A percentile compares a stretch with the other conserved stretches of the same genome.
phyloP scores from a whole-genome alignment of 208 protist genomes.

The Trypanosoma scelopori region DNA sequence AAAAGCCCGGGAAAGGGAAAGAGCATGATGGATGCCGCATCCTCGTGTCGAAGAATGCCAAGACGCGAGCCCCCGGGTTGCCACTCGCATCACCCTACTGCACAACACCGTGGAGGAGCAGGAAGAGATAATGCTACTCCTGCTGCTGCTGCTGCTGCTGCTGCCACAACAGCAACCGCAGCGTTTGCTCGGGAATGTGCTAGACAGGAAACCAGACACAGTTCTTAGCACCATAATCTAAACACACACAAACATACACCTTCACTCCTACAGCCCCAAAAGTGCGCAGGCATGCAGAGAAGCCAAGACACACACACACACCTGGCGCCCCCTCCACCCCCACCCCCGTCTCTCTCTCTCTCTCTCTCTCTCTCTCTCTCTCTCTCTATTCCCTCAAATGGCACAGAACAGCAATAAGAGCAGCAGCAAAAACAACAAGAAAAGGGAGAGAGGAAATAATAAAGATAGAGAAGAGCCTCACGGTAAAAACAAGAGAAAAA shows the following conservation, averaged over 20 bases:
- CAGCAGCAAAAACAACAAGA: constrained; percentile 18
- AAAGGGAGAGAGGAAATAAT: constrained; percentile 1
- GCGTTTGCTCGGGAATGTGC: neutral
- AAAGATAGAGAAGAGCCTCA: neutral
- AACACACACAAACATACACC: neutral
- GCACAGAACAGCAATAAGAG: too few species aligned
- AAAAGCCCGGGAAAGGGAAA: constrained; percentile 30
- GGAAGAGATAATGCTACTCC: constrained; percentile 1
- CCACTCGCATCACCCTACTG: neutral
- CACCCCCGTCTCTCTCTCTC: neutral
- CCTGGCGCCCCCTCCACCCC: neutral
- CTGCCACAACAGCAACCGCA: neutral
- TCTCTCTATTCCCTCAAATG: too few species aligned
- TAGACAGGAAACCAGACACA: neutral
- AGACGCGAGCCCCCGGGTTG: neutral
- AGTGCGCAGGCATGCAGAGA: neutral
- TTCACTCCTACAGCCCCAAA: neutral
- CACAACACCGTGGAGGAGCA: neutral
- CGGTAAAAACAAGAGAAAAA: neutral
- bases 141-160: neutral
- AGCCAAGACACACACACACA: neutral
- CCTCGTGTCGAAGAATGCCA: neutral
- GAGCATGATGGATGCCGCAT: neutral
- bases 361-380: too few species aligned
- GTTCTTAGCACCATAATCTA: constrained; percentile 1